Evolutionary conservation across 108 stramenopile species (phyloP), one percentile per base, ranked within the genome.

Genomic region (Discostella stelligeroides): DNA sequence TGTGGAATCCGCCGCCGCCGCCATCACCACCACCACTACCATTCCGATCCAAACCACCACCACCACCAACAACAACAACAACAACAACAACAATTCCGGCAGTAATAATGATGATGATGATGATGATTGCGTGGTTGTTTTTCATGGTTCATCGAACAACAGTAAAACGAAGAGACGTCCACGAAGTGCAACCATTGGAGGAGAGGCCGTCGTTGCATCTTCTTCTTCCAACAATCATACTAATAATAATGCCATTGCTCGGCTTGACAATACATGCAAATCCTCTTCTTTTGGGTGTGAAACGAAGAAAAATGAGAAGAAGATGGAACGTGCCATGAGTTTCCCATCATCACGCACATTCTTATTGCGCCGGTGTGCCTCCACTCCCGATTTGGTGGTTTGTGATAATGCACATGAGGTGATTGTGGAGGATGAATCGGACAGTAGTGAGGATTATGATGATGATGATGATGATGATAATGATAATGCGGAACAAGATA

Each of bases 381-480:
- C 75, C 37, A 75, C 75, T 20, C 75, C 75, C 18, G 75, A 75
- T 56, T 63, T 75, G 23, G 5, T 66, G 13, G 39, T 73, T 1
- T 63, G 72, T 47, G 72, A 73, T 50, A 68, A 75, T 57, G 75
- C 34, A 23, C 75, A 67, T 57, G 75, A 76, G 45, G 67, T 76
- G n/a, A 76, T 76, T 48, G 75, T 68, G 8, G 75, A 76, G 68
- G 75, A 76, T 53, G 75, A 76, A 63, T 76, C 75, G 38, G 27
- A 57, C 25, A 40, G 51, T 18, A 9, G 18, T 18, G 46, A 47
- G 3, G 46, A 7, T 18, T 3, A 7, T 40, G 67, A 68, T 10
- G 23, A 42, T 29, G 23, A 67, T 14, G 20, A 57, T 3, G 34
- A 68, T 9, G 42, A 70, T 28, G 28, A 30, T 0, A 21, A 47